A percentile compares a stretch with the other conserved stretches of the same genome.
These are phyloP conservation scores for Termitomyces sp. DNA, from an alignment of 1,284 basidiomycete genomes.

Conservation along the genomic window DNA sequence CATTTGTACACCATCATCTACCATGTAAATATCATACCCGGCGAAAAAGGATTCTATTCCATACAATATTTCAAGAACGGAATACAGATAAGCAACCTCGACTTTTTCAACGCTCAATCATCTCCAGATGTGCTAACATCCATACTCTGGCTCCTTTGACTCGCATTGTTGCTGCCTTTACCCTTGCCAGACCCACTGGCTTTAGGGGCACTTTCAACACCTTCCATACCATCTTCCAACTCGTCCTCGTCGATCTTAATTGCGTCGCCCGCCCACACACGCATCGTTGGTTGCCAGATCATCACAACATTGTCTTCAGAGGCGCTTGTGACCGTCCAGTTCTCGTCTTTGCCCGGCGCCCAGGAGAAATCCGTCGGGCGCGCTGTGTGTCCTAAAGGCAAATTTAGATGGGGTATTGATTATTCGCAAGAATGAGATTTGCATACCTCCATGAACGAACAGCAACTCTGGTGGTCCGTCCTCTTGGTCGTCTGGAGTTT, in stretches of 20 bases:
- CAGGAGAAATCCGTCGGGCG: constrained; percentile 81
- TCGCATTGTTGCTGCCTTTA: constrained; percentile 25
- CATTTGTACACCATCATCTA: constrained; percentile 19
- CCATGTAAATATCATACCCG: constrained; percentile 17
- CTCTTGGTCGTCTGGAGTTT: constrained; percentile 96
- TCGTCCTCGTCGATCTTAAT: constrained; percentile 74
- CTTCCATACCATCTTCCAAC: constrained; percentile 75
- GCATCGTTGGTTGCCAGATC: constrained; percentile 86
- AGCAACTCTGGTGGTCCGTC: constrained; percentile 94
- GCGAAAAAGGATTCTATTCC: neutral
- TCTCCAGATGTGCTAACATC: constrained; percentile 41
- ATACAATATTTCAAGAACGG: constrained; percentile 4
- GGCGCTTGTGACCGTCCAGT: constrained; percentile 73
- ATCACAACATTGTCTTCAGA: constrained; percentile 87
- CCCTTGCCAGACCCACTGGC: constrained; percentile 26
- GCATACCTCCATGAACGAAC: constrained; percentile 84
- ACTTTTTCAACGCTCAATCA: constrained; percentile 3
- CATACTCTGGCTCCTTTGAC: constrained; percentile 49
- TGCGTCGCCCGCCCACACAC: constrained; percentile 81
- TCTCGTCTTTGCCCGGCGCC: constrained; percentile 72
- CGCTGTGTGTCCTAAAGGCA: constrained; percentile 62
- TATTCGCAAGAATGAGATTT: neutral
- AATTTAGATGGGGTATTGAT: neutral
- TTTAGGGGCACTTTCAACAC: constrained; percentile 45
- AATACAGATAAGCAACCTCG: constrained; percentile 21